Conservation (phyloP, 2,329 filamentous ascomycete genomes). For the Dactylellina parvicollis region DNA sequence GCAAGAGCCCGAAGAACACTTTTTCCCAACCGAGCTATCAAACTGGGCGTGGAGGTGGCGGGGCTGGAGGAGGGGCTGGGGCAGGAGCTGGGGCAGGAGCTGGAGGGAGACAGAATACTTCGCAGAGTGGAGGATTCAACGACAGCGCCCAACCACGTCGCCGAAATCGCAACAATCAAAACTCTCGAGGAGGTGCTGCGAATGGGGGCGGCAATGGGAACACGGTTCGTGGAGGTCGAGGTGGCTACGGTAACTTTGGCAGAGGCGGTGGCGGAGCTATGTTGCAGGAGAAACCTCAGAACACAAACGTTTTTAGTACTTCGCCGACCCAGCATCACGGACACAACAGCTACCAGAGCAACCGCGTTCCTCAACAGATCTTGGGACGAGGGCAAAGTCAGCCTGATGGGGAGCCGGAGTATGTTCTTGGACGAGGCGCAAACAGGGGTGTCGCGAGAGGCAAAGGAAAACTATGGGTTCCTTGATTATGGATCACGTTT, state of each 20-base stretch:
- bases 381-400: conserved; percentile 19
- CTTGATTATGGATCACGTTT: conserved; percentile 19
- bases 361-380: conserved; percentile 25
- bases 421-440: conserved; percentile 57
- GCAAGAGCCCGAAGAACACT: conserved; percentile 32
- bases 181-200: conserved; percentile 24
- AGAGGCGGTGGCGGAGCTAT: conserved; percentile 3
- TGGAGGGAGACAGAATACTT: conserved; percentile 17
- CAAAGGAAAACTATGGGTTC: conserved; percentile 59
- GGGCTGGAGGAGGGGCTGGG: background rate
- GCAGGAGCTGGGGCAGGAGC: background rate
- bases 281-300: conserved; percentile 27
- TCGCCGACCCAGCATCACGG: conserved; percentile 42
- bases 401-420: conserved; percentile 55
- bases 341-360: conserved; percentile 2
- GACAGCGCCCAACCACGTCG: conserved; percentile 39
- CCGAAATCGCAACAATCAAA: conserved; percentile 48
- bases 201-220: conserved; percentile 1
- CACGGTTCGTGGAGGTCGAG: conserved; percentile 24
- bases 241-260: conserved; percentile 29
- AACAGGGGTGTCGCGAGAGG: conserved; percentile 58
- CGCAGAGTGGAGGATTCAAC: conserved; percentile 11
- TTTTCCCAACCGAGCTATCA: conserved; percentile 32
- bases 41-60: conserved; percentile 11
- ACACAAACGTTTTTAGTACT: conserved; percentile 22